Evolutionary conservation across 2,329 filamentous ascomycete species (phyloP), one percentile per base, ranked within the genome.

Genomic region (Aspergillus uvarum): DNA sequence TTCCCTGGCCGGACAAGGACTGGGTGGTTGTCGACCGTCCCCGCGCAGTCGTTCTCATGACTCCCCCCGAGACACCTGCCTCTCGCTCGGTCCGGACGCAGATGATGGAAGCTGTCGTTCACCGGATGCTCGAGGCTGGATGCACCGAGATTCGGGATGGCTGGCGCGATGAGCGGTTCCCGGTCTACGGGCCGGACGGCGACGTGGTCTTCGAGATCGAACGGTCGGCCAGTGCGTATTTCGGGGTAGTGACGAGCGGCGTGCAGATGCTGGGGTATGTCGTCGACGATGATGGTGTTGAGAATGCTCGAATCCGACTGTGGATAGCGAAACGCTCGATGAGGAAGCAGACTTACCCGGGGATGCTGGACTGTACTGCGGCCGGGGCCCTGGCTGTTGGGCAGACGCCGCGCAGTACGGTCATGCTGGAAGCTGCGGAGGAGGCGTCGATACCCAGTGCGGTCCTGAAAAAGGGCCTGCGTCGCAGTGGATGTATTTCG

Each of bases 201-300:
- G 72, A 76, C 38, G 50, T 76, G 29, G 56, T 80, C 11, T 76
- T 81, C 51, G 71, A 72, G 29, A 74, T 81, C 5, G 79, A 81
- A 62, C 66, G 78, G 19, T 70, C 70, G 21, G 79, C 77, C 12
- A 75, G 71, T 51, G 74, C 77, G 24, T 65, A 79, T 11, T 76
- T 81, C 16, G 65, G 79, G 2, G 74, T 81, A 6, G 71, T 80
- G 4, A 79, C 74, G 2, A 77, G 76, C 54, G 77, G 79, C 5
- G 74, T 79, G 11, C 79, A 81, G 58, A 56, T 80, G 59, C 73
- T 70, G 0, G 76, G 72, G 1, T 81, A 74, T 58, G 72, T 73
- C 2, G 31, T 50, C 3, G 56, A 59, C 19, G 26, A 26, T 26
- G 26, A 26, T 6, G 26, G 7, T 26, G 55, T 26, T 21, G 22